Base-by-base conservation (phyloP, 179 eudicot species). In the Spergularia azorica region DNA sequence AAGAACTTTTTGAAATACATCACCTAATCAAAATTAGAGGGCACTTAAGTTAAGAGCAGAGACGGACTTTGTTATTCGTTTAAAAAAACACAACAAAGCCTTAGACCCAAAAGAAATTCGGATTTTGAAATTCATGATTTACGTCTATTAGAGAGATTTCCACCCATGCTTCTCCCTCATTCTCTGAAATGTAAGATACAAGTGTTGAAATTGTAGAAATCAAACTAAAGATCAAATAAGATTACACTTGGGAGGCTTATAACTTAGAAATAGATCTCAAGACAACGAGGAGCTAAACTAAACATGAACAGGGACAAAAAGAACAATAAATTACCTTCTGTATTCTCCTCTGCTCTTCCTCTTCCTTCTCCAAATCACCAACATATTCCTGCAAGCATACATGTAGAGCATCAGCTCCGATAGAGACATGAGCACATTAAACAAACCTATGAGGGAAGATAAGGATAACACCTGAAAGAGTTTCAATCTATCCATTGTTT, bases 321-420 rank as follows among this genome's bases (percentile, higher is more conserved):
- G 15, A 61, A 17, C 59, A 56, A 21, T 14, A 46, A 57, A 57
- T 51, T 81, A 93, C 99, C 93, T 91, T 89, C 72, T 86, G 89
- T 70, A 93, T 72, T 87, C 90, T 96, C 87, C 86, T 85, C 62
- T 87, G 94, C 83, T 93, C 99, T 77, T 96, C 99, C 87, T 96
- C 99, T 74, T 96, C 97, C 86, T 84, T 87, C 84, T 96, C 99
- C 75, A 96, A 80, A 74, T 93, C 99, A 59, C 90, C 94, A 72
- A 89, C 81, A 77, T 96, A 89, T 84, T 96, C 99, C 99, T 95
- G 86, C 57, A 67, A 77, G 56, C 63, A 62, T 38, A 72, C n/a
- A 77, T 61, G 16, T 63, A 75, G 59, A 65, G 57, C 43, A 38
- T 72, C 39, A 79, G 80, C 76, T 71, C 55, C 54, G 43, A 21